Conservation (phyloP, 2,329 filamentous ascomycete species). For the Colletotrichum horii region DNA sequence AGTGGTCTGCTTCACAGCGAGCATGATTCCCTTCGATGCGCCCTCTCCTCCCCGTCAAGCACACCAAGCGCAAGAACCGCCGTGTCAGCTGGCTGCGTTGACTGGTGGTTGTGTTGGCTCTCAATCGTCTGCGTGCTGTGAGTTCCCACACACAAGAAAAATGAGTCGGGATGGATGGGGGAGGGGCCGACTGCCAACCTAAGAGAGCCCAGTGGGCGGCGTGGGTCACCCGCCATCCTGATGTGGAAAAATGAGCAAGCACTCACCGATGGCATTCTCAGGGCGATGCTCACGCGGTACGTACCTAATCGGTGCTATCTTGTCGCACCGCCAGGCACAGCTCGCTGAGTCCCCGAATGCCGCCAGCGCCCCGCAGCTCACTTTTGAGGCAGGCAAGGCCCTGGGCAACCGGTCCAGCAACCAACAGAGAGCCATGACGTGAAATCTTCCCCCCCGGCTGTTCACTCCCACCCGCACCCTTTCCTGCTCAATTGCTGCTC, state of each 20-base stretch:
- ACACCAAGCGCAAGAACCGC: not conserved
- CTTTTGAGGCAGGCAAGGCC: constrained; percentile 4
- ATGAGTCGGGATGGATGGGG: not conserved
- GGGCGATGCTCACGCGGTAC: not conserved
- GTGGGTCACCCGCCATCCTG: not conserved
- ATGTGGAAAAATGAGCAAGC: not conserved
- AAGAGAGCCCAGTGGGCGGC: not conserved
- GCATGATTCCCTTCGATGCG: not conserved
- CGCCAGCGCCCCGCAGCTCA: constrained; percentile 16
- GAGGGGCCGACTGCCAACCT: not conserved
- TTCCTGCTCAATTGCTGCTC: not conserved
- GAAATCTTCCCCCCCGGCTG: not conserved
- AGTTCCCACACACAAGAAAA: not conserved
- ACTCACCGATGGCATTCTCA: not conserved
- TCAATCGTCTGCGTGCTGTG: not conserved
- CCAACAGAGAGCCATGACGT: constrained; percentile 21
- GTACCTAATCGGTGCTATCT: not conserved
- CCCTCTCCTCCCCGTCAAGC: not conserved
- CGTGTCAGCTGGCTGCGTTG: not conserved
- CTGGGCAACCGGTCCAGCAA: constrained; percentile 15
- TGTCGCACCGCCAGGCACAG: not conserved
- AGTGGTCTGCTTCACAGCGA: not conserved
- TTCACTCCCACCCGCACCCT: not conserved
- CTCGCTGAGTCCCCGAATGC: constrained; percentile 12
- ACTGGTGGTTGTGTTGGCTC: not conserved